These are phyloP conservation scores for Fusarium oligoseptatum DNA, from an alignment of 2,329 filamentous ascomycete genomes.

Conservation along the genomic window DNA sequence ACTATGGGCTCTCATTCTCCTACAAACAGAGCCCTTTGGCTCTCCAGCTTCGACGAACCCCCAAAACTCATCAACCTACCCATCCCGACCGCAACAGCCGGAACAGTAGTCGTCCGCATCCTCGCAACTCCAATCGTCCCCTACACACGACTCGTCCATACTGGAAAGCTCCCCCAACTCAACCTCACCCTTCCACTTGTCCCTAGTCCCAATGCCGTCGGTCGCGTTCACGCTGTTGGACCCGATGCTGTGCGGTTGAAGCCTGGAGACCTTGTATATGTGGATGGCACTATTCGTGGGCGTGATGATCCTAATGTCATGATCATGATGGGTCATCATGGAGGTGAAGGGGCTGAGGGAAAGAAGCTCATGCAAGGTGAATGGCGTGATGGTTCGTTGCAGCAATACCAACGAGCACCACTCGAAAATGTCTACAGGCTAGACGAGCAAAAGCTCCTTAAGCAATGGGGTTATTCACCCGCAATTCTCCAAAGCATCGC, in stretches of 20 bases:
- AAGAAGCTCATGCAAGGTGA: neutral
- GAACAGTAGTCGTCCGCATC: constrained; percentile 8
- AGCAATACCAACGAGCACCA: neutral
- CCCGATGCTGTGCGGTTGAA: neutral
- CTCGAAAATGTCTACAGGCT: neutral
- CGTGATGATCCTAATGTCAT: constrained; percentile 15
- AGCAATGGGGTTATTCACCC: neutral
- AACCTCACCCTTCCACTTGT: constrained; percentile 10
- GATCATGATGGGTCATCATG: constrained; percentile 17
- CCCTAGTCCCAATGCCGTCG: constrained; percentile 15
- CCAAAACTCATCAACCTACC: neutral
- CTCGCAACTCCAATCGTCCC: constrained; percentile 5
- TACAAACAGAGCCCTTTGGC: neutral
- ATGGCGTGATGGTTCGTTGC: constrained; percentile 2
- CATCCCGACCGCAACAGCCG: constrained; percentile 4
- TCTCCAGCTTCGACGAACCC: constrained; percentile 7
- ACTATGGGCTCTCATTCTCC: neutral
- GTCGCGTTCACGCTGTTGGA: constrained; percentile 5
- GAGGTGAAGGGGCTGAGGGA: neutral
- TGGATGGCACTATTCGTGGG: constrained; percentile 4
- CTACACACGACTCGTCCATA: constrained; percentile 8
- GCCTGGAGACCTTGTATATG: constrained; percentile 9
- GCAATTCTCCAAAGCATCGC: constrained; percentile 1
- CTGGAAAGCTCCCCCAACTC: constrained; percentile 2
- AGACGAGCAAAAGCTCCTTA: neutral